These are phyloP conservation scores for Paraphoma sp. DNA, from an alignment of 2,329 filamentous ascomycete species.

Conservation along the genomic window DNA sequence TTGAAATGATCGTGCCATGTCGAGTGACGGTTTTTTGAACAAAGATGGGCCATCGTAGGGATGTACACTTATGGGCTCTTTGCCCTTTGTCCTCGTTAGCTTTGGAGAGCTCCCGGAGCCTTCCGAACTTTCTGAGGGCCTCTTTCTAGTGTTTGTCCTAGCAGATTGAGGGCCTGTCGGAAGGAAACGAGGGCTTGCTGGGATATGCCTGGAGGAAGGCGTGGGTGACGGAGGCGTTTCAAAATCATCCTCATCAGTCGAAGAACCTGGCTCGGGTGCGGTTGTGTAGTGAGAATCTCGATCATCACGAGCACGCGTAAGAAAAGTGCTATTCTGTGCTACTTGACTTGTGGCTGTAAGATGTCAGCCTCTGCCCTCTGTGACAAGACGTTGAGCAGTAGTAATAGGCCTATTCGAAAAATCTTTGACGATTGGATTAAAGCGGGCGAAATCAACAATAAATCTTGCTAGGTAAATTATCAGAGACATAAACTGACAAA, in stretches of 20 bases:
- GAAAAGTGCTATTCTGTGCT: neutral
- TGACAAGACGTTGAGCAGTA: too few species aligned
- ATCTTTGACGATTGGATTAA: too few species aligned
- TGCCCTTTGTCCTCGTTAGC: constrained; percentile 35
- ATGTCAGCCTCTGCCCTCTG: neutral
- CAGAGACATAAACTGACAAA: constrained; percentile 11
- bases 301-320: constrained; percentile 4
- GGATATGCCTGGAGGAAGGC: constrained; percentile 19
- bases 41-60: neutral
- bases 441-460: too few species aligned
- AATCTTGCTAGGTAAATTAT: too few species aligned
- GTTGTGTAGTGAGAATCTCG: constrained; percentile 17
- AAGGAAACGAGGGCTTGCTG: constrained; percentile 36
- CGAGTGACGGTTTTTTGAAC: constrained; percentile 32
- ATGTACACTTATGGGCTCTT: constrained; percentile 22
- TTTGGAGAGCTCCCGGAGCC: constrained; percentile 31
- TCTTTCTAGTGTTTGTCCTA: constrained; percentile 22
- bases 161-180: neutral
- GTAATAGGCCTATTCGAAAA: too few species aligned
- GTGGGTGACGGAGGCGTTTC: constrained; percentile 32
- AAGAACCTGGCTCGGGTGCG: constrained; percentile 30
- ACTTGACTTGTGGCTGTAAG: neutral
- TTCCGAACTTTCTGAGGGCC: constrained; percentile 24
- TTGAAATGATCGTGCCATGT: constrained; percentile 29
- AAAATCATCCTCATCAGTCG: constrained; percentile 36